These are phyloP conservation scores for Taphrina confusa DNA, from an alignment of 1,139 yeast genomes.

Conservation along the genomic window DNA sequence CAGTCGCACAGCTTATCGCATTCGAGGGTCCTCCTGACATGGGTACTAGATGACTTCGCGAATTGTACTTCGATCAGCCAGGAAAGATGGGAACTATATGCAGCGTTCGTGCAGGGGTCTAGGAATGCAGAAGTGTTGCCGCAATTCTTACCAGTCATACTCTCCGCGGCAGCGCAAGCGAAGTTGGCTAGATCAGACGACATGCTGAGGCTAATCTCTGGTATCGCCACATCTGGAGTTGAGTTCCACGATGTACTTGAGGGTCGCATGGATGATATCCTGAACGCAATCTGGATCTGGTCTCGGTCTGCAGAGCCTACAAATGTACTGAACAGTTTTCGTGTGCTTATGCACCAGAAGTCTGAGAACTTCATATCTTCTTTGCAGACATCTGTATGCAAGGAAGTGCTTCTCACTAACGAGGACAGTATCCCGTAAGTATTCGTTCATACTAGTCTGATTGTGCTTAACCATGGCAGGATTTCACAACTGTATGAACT, in stretches of 20 bases:
- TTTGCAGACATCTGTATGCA: neutral
- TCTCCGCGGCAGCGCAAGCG: no score
- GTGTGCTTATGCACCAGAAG: neutral
- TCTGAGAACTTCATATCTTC: neutral
- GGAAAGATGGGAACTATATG: no score
- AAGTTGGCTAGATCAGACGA: neutral
- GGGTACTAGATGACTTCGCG: no score
- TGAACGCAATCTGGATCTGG: neutral
- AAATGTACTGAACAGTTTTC: neutral
- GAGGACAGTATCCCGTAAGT: slow-evolving; percentile 6
- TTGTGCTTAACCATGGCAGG: neutral
- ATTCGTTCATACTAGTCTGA: neutral
- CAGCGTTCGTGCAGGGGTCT: no score
- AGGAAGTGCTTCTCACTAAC: neutral
- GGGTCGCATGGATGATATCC: neutral
- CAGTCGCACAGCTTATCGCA: no score
- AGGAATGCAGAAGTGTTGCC: no score
- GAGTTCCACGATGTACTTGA: no score
- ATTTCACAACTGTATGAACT: neutral
- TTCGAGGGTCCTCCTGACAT: no score
- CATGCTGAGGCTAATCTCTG: neutral
- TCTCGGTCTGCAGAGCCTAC: neutral
- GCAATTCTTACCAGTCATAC: no score
- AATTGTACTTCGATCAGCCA: no score
- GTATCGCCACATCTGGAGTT: neutral